Base-by-base conservation (phyloP, 331 rosid species). In the Stylosanthes scabra region DNA sequence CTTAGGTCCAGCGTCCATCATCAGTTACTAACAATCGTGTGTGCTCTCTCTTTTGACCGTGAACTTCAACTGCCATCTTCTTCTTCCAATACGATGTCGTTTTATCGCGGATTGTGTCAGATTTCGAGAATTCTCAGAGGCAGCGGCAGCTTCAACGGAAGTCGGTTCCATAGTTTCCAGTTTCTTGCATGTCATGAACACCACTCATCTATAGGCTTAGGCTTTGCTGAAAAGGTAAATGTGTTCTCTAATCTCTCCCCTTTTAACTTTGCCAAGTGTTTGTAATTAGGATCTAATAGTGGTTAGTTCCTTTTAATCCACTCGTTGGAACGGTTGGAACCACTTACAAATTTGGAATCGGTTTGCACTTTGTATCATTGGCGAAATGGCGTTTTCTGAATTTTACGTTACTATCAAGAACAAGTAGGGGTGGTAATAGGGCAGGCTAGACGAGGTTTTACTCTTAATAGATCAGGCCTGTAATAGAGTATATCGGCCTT, bases 41-140 rank as follows among this genome's bases (percentile, higher is more conserved):
- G 4, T 28, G 59, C 39, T 29, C 12, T 55, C 12, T 29, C 34
- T 40, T 51, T 11, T 29, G n/a, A n/a, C n/a, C n/a, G n/a, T n/a
- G n/a, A n/a, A n/a, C n/a, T n/a, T n/a, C n/a, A n/a, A 1, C 52
- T 40, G 51, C 11, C 50, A 47, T 52, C 13, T 11, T 25, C 51
- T 78, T 60, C 63, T 44, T 60, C 42, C 9, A 14, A 6, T 37
- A 83, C 60, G 80, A 94, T 91, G 99, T 13, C 86, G 2, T 83
- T 88, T 74, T 76, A 71, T 46, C 81, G 88, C 14, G 90, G 86
- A 39, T 40, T 88, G 66, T 87, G 81, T 69, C 87, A 88, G 85
- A 68, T 86, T 59, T 79, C 88, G 11, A 83, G 80, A 86, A 82
- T 88, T 76, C 86, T 59, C 44, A 86, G 88, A 78, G 74, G 74